Evolutionary conservation across 2,329 filamentous ascomycete genomes (phyloP), one percentile per base, ranked within the genome.

Genomic region (Delphinella strobiligena): DNA sequence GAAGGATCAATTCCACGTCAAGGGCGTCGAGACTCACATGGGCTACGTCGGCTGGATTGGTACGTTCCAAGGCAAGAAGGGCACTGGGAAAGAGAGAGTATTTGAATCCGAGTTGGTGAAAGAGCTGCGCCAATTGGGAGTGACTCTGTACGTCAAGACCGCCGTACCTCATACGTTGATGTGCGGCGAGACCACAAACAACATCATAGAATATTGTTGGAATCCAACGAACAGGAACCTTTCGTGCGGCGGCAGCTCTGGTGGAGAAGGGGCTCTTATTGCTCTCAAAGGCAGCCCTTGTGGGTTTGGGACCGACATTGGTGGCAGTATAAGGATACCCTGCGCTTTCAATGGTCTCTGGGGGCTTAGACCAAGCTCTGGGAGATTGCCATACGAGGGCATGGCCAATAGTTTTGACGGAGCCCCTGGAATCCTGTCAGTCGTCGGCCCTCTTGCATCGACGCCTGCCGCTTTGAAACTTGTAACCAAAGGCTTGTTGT

Each of bases 11-110:
- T 69, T 69, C 49, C 63, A 69, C 40, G 60, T 69, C 43, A 52
- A 60, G 38, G 63, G 59, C n/a, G 61, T 64, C 19, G 64, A 68
- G 38, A 68, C 62, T 24, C 57, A 56, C 1, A 60, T 80, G 64
- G 76, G 75, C 10, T 80, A 79, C 49, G 63, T 79, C 17, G 74
- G 75, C n/a, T 77, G 75, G 68, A 71, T 80, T n/a, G 71, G 69
- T 5, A 72, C 71, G 0, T 72, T 77, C 46, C 58, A 79, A 54
- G 75, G 71, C 37, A 58, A 65, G 31, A 66, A 67, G 43, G 64
- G 61, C 3, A 70, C 61, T 43, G 67, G 62, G 22, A 71, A 61
- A 50, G 73, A 61, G 59, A 59, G 56, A 53, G 54, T 64, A 31
- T 68, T 68, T 47, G 66, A 81, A 56, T 76, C 71, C 35, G 68